Conservation (phyloP, 352 stramenopile genomes). For the Phytophthora citrophthora region DNA sequence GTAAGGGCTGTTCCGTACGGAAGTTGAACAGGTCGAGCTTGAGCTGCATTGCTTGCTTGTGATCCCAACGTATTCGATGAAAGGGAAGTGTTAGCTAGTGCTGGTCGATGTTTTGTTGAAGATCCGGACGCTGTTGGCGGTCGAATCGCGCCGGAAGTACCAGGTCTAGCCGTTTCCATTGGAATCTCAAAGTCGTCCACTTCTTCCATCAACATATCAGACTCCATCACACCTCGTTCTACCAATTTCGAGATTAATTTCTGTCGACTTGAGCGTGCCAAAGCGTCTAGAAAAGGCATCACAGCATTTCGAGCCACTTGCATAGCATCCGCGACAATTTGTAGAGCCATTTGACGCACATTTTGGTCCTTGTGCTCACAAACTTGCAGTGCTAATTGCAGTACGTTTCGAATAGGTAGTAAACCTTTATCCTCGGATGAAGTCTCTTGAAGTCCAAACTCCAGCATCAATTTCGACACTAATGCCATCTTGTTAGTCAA, state of each 20-base stretch:
- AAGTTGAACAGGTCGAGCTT: conserved; percentile 48
- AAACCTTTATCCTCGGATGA: conserved; percentile 34
- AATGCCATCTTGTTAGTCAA: conserved; percentile 76
- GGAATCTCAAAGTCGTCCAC: conserved; percentile 81
- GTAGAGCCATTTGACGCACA: conserved; percentile 65
- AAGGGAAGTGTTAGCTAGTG: conserved; percentile 61
- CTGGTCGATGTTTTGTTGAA: conserved; percentile 79
- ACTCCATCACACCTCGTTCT: conserved; percentile 70
- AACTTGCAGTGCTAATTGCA: conserved; percentile 70
- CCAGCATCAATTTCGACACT: conserved; percentile 76
- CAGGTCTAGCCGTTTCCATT: conserved; percentile 44
- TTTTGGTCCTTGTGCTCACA: conserved; percentile 79
- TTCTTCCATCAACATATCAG: conserved; percentile 86
- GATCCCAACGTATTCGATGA: conserved; percentile 29
- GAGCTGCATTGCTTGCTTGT: conserved; percentile 19
- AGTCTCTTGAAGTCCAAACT: conserved; percentile 77
- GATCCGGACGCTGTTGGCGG: conserved; percentile 76
- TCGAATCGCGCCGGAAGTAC: conserved; percentile 59
- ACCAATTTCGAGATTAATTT: conserved; percentile 87
- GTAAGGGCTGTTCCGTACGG: conserved; percentile 79
- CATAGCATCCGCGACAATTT: conserved; percentile 75
- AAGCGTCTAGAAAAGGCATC: conserved; percentile 75
- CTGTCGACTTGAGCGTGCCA: conserved; percentile 68
- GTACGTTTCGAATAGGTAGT: conserved; percentile 68
- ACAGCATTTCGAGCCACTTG: conserved; percentile 59